Percentiles rank a stretch among this genome's conserved stretches.
phyloP scores from a whole-genome alignment of 2,329 filamentous ascomycete species.

The Leptographium flavum region DNA sequence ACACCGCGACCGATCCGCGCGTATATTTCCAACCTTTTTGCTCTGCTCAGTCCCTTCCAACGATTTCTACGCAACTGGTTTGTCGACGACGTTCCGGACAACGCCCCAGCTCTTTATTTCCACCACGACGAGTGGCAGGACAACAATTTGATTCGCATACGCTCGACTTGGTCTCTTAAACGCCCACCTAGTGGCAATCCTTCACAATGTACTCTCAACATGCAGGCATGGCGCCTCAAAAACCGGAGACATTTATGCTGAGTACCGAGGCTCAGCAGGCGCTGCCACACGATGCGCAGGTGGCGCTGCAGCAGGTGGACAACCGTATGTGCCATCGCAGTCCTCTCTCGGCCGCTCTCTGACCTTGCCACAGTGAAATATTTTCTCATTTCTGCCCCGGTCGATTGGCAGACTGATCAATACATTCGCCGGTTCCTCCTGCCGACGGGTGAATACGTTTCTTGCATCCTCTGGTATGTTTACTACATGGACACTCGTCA shows the following conservation, averaged over 20 bases:
- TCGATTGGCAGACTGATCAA: slow-evolving; percentile 94
- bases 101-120: background rate
- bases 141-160: no score
- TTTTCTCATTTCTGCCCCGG: slow-evolving; percentile 95
- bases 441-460: slow-evolving; percentile 96
- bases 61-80: slow-evolving; percentile 2
- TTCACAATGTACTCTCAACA: slow-evolving; percentile 65
- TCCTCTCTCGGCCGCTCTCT: slow-evolving; percentile 10
- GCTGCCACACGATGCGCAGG: slow-evolving; percentile 88
- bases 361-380: slow-evolving; percentile 99
- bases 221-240: slow-evolving; percentile 81
- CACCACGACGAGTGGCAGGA: background rate
- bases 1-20: background rate
- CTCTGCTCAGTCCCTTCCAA: background rate
- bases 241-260: slow-evolving; percentile 97
- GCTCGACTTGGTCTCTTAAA: background rate
- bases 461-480: slow-evolving; percentile 68
- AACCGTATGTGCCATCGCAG: slow-evolving; percentile 51
- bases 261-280: slow-evolving; percentile 95
- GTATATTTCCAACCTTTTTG: background rate
- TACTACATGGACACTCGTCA: background rate
- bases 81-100: background rate
- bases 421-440: slow-evolving; percentile 92
- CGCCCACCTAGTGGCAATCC: slow-evolving; percentile 1
- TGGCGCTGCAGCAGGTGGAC: slow-evolving; percentile 95